Conservation (phyloP, 257 asterid genomes). For the Echites panduratus region DNA sequence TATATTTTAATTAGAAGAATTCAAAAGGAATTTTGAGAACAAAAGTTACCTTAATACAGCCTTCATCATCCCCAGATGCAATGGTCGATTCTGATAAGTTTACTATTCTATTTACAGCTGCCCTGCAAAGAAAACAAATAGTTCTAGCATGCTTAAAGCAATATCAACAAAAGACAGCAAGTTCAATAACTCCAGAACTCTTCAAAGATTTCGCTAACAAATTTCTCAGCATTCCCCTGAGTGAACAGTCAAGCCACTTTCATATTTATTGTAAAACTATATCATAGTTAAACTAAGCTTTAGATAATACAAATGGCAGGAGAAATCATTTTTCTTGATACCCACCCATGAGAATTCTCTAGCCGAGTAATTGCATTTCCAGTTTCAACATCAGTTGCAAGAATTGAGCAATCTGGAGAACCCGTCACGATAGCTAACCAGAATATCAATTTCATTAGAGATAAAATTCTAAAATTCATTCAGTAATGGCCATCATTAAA, state of each 20-base stretch:
- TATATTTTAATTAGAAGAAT: neutral
- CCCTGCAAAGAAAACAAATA: conserved; percentile 39
- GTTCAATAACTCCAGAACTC: neutral
- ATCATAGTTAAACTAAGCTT: neutral
- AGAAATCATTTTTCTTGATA: conserved; percentile 9
- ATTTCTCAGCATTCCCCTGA: neutral
- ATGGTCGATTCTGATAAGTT: conserved; percentile 71
- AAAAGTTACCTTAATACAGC: conserved; percentile 70
- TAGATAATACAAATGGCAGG: neutral
- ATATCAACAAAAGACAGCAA: neutral
- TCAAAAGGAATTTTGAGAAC: neutral
- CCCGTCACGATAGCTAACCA: conserved; percentile 76
- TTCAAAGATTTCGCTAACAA: neutral
- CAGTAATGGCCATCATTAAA: neutral
- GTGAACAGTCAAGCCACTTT: neutral
- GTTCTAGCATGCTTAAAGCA: conserved; percentile 8
- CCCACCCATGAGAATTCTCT: conserved; percentile 80
- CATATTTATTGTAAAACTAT: neutral
- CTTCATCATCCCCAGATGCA: conserved; percentile 92
- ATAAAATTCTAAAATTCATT: neutral
- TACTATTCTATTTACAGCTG: conserved; percentile 74
- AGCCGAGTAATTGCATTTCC: conserved; percentile 61
- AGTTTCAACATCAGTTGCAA: conserved; percentile 88
- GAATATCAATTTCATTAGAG: conserved; percentile 11
- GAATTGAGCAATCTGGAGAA: conserved; percentile 82